Base-by-base conservation (phyloP, 1,139 yeast species). In the Insectozyma bohioensis region DNA sequence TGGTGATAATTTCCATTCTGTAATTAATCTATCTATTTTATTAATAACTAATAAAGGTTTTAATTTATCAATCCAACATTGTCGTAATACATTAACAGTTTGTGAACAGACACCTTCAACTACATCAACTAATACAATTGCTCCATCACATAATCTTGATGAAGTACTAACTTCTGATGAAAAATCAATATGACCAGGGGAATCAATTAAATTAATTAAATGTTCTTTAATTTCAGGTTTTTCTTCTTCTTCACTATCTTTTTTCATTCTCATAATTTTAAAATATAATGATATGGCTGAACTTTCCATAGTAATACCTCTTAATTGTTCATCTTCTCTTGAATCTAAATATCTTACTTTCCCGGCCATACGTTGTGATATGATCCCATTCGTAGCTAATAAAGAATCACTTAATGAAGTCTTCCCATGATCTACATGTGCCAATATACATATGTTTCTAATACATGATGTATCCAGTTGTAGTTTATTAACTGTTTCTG, bases 91-190 rank as follows among this genome's bases (percentile, higher is more conserved):
- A 16, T 94, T 90, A 7, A 92, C 86, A 0, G 98, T 94, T 55
- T 92, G 98, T 0, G 96, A 88, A 51, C 97, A 88, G 0, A 94
- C 97, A 20, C 99, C 99, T 61, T 94, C 99, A 3, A 94, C 96
- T 2, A 86, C 97, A 57, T 92, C 98, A 1, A 94, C 96, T 13
- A 94, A 67, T 0, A 94, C 94, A 4, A 94, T 83, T 0, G 97
- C 97, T 22, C 97, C 97, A 55, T 94, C 99, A 61, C 97, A 94
- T 31, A 94, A 66, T 51, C 98, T 72, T 2, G 97, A 87, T 0
- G 97, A 95, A 0, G 96, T 85, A 11, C 96, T 85, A 0, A 94
- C 98, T 54, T 94, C 99, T 6, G 95, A 84, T 1, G 95, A 84
- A 54, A 94, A 94, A 58, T 94, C 99, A 45, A 94, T 88, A 53